These are phyloP conservation scores for Barnettozyma vustinii DNA, from an alignment of 805 yeast species.

Conservation along the genomic window DNA sequence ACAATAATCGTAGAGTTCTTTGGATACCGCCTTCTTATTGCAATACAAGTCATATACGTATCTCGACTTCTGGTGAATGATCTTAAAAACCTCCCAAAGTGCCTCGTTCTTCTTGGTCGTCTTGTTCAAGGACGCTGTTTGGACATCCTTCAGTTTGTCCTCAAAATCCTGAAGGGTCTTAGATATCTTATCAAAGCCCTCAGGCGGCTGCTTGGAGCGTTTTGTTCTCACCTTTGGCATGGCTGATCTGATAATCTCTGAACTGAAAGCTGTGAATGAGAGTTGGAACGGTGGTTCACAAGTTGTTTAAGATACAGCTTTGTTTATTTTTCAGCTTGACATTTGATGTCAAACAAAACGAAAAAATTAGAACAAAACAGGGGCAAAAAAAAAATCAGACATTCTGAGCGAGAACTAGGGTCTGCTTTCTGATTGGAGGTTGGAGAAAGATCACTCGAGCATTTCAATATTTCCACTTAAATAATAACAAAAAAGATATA, in stretches of 20 bases:
- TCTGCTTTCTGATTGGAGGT: too few species aligned
- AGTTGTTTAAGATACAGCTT: too few species aligned
- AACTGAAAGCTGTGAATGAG: background rate
- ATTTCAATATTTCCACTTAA: background rate
- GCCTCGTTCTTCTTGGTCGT: slow-evolving; percentile 47
- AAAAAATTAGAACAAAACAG: background rate
- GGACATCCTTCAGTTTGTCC: slow-evolving; percentile 50
- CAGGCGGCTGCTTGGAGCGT: slow-evolving; percentile 55
- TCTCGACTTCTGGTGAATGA: slow-evolving; percentile 71
- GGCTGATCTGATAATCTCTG: too few species aligned
- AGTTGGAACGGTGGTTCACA: background rate
- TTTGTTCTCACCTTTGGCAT: slow-evolving; percentile 44
- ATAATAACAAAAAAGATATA: slow-evolving; percentile 18
- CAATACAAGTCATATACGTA: slow-evolving; percentile 73
- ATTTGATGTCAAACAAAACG: too few species aligned
- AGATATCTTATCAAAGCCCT: slow-evolving; percentile 63
- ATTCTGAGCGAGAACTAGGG: background rate
- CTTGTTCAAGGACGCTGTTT: slow-evolving; percentile 32
- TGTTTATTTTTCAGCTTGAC: background rate
- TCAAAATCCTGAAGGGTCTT: slow-evolving; percentile 60
- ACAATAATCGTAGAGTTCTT: slow-evolving; percentile 69
- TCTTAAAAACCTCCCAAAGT: slow-evolving; percentile 62
- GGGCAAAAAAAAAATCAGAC: background rate
- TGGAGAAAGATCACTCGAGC: background rate
- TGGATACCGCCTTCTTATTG: slow-evolving; percentile 60